phyloP scores from a whole-genome alignment of 2,329 filamentous ascomycete species.

The Hymenoscyphus infarciens region DNA sequence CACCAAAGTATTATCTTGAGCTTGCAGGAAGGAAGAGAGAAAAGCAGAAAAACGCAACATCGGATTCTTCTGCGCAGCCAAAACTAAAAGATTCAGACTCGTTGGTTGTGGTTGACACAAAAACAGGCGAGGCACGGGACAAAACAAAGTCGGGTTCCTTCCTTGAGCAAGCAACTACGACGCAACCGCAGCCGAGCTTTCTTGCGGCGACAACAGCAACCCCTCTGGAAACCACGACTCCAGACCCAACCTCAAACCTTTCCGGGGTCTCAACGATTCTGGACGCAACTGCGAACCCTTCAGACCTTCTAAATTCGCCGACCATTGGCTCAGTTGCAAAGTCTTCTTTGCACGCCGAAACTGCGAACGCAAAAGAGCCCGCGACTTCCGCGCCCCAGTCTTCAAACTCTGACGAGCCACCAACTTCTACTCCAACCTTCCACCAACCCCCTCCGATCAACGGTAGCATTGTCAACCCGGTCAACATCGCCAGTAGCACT shows the following conservation, averaged over 20 bases:
- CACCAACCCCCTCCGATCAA: neutral
- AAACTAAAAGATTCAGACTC: neutral
- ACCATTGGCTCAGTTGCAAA: neutral
- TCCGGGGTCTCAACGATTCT: neutral
- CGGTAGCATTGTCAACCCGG: neutral
- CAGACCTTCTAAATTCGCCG: neutral
- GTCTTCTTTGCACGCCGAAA: neutral
- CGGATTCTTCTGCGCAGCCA: neutral
- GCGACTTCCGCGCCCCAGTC: neutral
- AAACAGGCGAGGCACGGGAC: neutral
- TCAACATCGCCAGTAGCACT: neutral
- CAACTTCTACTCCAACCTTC: neutral
- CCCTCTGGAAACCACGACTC: neutral
- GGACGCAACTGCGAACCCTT: neutral
- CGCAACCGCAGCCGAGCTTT: neutral
- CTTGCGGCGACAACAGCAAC: neutral
- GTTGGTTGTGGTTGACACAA: neutral
- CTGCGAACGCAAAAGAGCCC: neutral
- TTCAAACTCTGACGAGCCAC: neutral
- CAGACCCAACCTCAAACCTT: neutral
- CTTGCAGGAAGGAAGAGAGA: slow-evolving; percentile 1
- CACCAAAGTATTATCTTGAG: slow-evolving; percentile 61
- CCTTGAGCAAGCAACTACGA: neutral
- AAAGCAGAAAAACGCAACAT: neutral
- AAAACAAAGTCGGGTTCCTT: neutral